Base-by-base conservation (phyloP, 2,329 filamentous ascomycete genomes). In the Helotiales sp. region DNA sequence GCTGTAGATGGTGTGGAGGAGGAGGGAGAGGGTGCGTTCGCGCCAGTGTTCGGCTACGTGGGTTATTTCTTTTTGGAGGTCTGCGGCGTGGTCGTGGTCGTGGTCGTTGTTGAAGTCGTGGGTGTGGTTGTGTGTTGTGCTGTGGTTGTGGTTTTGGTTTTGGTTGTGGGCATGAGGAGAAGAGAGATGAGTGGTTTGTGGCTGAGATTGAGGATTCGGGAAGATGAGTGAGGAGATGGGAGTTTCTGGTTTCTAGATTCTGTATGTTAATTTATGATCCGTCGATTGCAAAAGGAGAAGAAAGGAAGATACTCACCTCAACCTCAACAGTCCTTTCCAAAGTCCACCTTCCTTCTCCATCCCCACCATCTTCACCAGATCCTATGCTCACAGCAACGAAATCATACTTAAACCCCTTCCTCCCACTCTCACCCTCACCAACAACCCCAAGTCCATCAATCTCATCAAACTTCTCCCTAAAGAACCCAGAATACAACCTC, bases 401-500 rank as follows among this genome's bases (percentile, higher is more conserved):
- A 4, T 40, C 36, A 19, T 40, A 19, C 36, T 17, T 3, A 5
- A 17, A 40, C 17, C 36, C 22, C 17, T 17, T 22, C 6, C n/a
- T 22, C 15, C n/a, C 36, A 4, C 8, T 19, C 3, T 4, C 7
- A 19, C 36, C 36, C 9, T 17, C 36, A 12, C 15, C 36, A 15
- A n/a, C n/a, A n/a, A n/a, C n/a, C n/a, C n/a, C n/a, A n/a, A n/a
- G n/a, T n/a, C 36, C 9, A 40, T 40, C 36, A 17, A 40, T 40
- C 7, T 7, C 7, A 22, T 52, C 47, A 5, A 60, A 40, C 13
- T 49, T 50, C 8, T 50, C 55, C 7, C 60, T 47, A 19, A 64
- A 64, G 48, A 55, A 64, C 2, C 47, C 50, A 2, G 60, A 59
- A n/a, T 60, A 49, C 12, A 57, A 22, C 24, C 52, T 60, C 17